These are phyloP conservation scores for Rhynchosporium agropyri DNA, from an alignment of 2,329 filamentous ascomycete species.

Conservation along the genomic window DNA sequence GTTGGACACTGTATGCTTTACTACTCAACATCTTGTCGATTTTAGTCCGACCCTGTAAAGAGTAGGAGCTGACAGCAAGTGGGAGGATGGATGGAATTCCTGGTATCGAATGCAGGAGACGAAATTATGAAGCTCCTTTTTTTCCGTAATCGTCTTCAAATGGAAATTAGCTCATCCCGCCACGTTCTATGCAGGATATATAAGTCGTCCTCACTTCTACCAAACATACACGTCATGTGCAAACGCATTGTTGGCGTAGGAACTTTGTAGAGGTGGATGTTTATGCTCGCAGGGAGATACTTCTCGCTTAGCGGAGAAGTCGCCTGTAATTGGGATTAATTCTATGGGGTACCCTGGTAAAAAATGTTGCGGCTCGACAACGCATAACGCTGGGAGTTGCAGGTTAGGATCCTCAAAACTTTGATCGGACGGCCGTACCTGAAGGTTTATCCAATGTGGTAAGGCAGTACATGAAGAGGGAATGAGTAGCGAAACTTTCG, in stretches of 20 bases:
- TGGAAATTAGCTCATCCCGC: conserved; percentile 8
- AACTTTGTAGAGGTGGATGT: not conserved
- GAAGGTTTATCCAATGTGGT: too few relatives aligned
- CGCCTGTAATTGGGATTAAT: not conserved
- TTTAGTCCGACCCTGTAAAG: not conserved
- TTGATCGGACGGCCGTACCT: conserved; percentile 6
- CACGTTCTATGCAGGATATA: conserved; percentile 7
- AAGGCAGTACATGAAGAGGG: too few relatives aligned
- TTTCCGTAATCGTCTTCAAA: not conserved
- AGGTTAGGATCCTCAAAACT: conserved; percentile 1
- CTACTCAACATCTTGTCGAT: conserved; percentile 20
- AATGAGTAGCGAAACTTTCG: too few relatives aligned
- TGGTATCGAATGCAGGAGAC: not conserved
- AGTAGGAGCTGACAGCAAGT: not conserved
- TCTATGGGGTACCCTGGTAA: not conserved
- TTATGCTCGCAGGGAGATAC: conserved; percentile 12
- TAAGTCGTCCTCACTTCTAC: not conserved
- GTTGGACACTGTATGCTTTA: conserved; percentile 21
- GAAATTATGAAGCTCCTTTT: conserved; percentile 6
- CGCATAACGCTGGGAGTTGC: conserved; percentile 8
- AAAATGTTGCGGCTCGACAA: conserved; percentile 3
- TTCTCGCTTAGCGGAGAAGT: conserved; percentile 9
- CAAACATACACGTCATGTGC: conserved; percentile 3
- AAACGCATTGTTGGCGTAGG: conserved; percentile 4
- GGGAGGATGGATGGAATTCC: not conserved